A percentile compares a stretch with the other conserved stretches of the same genome.
phyloP scores from a whole-genome alignment of 2,329 filamentous ascomycete species.

The Aspergillus sp. region DNA sequence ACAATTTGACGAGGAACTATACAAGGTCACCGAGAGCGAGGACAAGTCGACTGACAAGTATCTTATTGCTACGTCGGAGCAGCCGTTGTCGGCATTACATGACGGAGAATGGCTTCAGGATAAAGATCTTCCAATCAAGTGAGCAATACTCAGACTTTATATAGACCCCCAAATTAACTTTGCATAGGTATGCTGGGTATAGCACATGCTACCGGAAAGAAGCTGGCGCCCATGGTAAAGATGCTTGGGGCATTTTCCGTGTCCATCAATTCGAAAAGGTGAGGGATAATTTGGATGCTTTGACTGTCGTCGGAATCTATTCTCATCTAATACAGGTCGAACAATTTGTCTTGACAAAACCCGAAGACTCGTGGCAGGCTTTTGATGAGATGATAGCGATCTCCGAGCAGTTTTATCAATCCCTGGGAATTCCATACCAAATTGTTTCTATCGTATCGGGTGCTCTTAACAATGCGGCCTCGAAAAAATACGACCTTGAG shows the following conservation, averaged over 20 bases:
- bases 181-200: slow-evolving; percentile 64
- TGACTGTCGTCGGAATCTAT: neutral
- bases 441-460: slow-evolving; percentile 94
- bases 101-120: slow-evolving; percentile 86
- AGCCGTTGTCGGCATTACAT: slow-evolving; percentile 88
- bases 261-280: slow-evolving; percentile 97
- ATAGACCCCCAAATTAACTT: slow-evolving; percentile 6
- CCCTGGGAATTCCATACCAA: slow-evolving; percentile 78
- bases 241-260: slow-evolving; percentile 96
- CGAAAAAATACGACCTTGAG: slow-evolving; percentile 94
- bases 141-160: slow-evolving; percentile 14
- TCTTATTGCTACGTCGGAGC: slow-evolving; percentile 77
- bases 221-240: slow-evolving; percentile 80
- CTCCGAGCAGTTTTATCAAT: slow-evolving; percentile 93
- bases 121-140: slow-evolving; percentile 81
- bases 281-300: slow-evolving; percentile 5
- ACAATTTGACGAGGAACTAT: slow-evolving; percentile 95
- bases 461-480: slow-evolving; percentile 77
- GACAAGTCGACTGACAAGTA: slow-evolving; percentile 84
- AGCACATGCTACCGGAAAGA: slow-evolving; percentile 94
- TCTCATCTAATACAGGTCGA: slow-evolving; percentile 48
- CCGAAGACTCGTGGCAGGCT: slow-evolving; percentile 83
- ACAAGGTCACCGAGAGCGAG: slow-evolving; percentile 82
- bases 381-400: slow-evolving; percentile 88
- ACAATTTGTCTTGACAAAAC: slow-evolving; percentile 72